Evolutionary conservation across 2,329 filamentous ascomycete species (phyloP).

Genomic region (Neonectria coccinea): DNA sequence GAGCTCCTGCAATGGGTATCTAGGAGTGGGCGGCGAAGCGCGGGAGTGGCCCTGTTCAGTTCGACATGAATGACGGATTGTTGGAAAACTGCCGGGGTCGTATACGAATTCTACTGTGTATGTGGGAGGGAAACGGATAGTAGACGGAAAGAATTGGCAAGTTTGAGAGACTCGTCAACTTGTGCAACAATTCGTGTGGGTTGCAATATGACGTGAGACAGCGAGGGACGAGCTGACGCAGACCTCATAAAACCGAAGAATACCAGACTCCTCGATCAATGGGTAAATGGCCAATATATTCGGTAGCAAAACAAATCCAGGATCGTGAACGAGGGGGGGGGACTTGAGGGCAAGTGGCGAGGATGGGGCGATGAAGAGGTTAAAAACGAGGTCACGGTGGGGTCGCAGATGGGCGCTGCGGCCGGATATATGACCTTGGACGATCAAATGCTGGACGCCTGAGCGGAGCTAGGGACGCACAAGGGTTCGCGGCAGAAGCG

Average conservation of each 20-base stretch:
- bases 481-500: slow-evolving; percentile 37
- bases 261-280: slow-evolving; percentile 41
- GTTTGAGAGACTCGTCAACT: slow-evolving; percentile 5
- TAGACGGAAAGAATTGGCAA: not conserved
- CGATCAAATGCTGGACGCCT: slow-evolving; percentile 37
- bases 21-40: slow-evolving; percentile 43
- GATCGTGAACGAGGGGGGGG: slow-evolving; percentile 34
- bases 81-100: slow-evolving; percentile 10
- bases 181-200: not conserved
- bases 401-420: slow-evolving; percentile 39
- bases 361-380: slow-evolving; percentile 34
- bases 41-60: slow-evolving; percentile 35
- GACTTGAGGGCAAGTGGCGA: slow-evolving; percentile 22
- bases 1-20: slow-evolving; percentile 35
- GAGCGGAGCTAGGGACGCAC: slow-evolving; percentile 34
- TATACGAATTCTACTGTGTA: slow-evolving; percentile 22
- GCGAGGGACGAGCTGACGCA: slow-evolving; percentile 23
- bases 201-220: slow-evolving; percentile 15
- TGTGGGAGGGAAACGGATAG: not conserved
- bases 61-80: slow-evolving; percentile 43
- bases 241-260: slow-evolving; percentile 35
- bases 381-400: slow-evolving; percentile 43
- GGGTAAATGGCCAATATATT: slow-evolving; percentile 7
- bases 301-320: slow-evolving; percentile 11
- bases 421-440: slow-evolving; percentile 44